Base-by-base conservation (phyloP, 2,329 filamentous ascomycete genomes). In the Exophiala viscosa region DNA sequence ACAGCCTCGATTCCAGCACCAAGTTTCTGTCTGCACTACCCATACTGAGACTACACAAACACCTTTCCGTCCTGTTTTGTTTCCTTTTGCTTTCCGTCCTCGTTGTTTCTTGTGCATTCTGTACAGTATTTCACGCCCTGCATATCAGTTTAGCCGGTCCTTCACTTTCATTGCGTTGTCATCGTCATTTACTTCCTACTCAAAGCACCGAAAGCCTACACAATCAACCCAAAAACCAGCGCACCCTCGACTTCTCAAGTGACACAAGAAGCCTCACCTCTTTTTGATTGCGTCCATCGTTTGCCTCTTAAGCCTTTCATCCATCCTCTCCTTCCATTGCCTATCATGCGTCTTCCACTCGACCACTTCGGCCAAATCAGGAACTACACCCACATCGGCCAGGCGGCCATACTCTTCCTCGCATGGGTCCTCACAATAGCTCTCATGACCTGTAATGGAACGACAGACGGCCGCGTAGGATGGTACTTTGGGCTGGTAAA, bases 391-490 rank as follows among this genome's bases (percentile, higher is more conserved):
- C 82, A 85, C 65, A 72, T 71, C 39, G 64, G 74, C 42, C 81
- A 84, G 63, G 73, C 66, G 9, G 66, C 82, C 38, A 67, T 81
- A 54, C 78, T 83, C 58, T 83, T 84, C 66, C 66, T 84, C 23
- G 77, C 74, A 39, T 79, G 76, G 71, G 79, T 76, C 48, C 68
- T 84, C 45, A 79, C 79, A 9, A 76, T 85, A 51, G 77, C 79
- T 3, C 73, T 84, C 11, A 74, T 83, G 64, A 81, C 78, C 4
- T 79, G 80, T 60, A 69, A 69, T 31, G 80, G 76, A 39, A 67
- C 69, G 2, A 77, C 75, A 48, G 80, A 81, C 62, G 78, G 80
- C 7, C 71, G 77, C 42, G 75, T 78, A 15, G 76, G 72, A 43
- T 84, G 73, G 66, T 82, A 76, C 64, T 82, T 83, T 65, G 76